Evolutionary conservation across 192 early-diverging fungal species (phyloP), one percentile per base, ranked within the genome.

Genomic region (Backusella sp.): DNA sequence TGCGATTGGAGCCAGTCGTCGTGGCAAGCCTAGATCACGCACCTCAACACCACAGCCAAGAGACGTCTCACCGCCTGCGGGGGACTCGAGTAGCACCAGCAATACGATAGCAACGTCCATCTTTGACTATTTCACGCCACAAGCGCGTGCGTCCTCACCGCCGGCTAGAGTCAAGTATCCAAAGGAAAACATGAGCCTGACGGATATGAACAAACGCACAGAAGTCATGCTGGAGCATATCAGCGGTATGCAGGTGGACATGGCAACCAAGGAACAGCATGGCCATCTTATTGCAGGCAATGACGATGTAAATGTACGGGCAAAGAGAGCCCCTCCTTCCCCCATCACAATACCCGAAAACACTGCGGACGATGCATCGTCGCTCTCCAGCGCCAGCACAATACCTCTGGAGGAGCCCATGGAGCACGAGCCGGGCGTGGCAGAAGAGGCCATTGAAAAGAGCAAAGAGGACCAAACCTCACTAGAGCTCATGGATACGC

Each of bases 181-280:
- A 9, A 76, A 86, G 44, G 52, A 86, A 21, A 76, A 79, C 21
- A 84, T 91, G 77, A 83, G 85, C 11, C 46, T 92, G 21, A 77
- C 79, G 44, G 91, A 92, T 65, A 92, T 91, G 91, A 90, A 82
- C 78, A 88, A 86, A 77, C 86, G 91, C 7, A 84, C 87, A 12
- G 90, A 90, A 74, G 86, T 87, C 26, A 73, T 92, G 30, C 82
- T 87, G 30, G 91, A 92, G 30, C 91, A 91, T 78, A 87, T 90
- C n/a, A 68, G 66, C 14, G 28, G 42, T 4, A 72, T 85, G 0
- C 87, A 89, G 70, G 77, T 85, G 3, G 80, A 83, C 28, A 89
- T 88, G 86, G 72, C 72, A 30, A 65, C 35, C 32, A 28, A 23
- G 8, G 62, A 62, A 56, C 53, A 56, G 9, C n/a, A 56, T 23